Evolutionary conservation across 2,329 filamentous ascomycete species (phyloP), one percentile per base, ranked within the genome.

Genomic region (Aurifilum marmelostoma): DNA sequence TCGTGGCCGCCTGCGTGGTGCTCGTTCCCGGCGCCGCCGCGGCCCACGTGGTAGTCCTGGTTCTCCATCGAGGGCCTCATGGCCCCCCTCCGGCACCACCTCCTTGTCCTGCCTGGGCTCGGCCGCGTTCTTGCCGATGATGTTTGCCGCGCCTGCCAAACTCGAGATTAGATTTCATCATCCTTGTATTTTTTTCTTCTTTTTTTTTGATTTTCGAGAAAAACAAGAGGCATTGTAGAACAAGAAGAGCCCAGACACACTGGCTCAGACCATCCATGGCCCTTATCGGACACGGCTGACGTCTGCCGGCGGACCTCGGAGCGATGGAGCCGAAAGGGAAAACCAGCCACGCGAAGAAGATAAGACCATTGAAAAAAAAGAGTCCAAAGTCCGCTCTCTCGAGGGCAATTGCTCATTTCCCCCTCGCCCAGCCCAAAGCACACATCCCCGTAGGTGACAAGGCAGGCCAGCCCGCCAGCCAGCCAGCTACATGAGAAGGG

Each of bases 1-100:
- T 77, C 75, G 21, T 75, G 73, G 9, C 75, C 67, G 34, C 71
- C 73, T 14, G 75, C 75, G 60, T 80, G 73, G 73, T 84, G 80
- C 76, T 84, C 84, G 76, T 89, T 89, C 65, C 87, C 87, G 12
- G 84, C 86, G 69, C 87, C 87, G 74, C 87, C 87, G 41, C 87
- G 87, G 68, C 88, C 88, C 54, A 83, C 84, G 79, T 89, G 87
- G 77, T 82, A 85, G 75, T 87, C 84, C 69, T 78, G 75, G 65
- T 80, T 79, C 21, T 87, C 83, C 63, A 79, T 78, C 74, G 80
- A 83, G 37, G 81, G 79, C 34, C 86, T 84, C 64, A 82, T 75
- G 29, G 87, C 87, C 24, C 76, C n/a, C 80, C 62, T 85, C 83
- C 58, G 88, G 86, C 24, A 89, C 75, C 54, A 86, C 69, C 63